Percentiles rank a stretch among this genome's conserved stretches.
Conservation (phyloP, 768 basidiomycete species). For the Boletus eberwhitei region DNA sequence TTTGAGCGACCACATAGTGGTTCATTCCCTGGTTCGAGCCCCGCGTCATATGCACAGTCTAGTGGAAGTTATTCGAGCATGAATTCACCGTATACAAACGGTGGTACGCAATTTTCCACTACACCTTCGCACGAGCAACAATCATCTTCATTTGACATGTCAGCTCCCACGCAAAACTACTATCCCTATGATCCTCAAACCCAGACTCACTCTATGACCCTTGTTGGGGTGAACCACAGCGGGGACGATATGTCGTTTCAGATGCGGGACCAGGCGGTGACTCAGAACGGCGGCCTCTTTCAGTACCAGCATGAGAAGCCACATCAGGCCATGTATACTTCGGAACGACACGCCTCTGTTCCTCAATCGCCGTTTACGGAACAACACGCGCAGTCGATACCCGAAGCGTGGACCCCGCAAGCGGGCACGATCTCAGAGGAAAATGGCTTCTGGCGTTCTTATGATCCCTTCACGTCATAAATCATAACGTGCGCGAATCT, state of each 20-base stretch:
- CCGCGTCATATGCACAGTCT: conserved; percentile 24
- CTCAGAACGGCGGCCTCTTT: conserved; percentile 19
- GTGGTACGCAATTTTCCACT: conserved; percentile 12
- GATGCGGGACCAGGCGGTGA: conserved; percentile 14
- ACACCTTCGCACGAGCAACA: conserved; percentile 23
- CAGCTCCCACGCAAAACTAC: conserved; percentile 16
- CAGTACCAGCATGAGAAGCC: conserved; percentile 24
- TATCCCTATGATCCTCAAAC: conserved; percentile 21
- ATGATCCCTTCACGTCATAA: conserved; percentile 24
- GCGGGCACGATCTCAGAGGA: conserved; percentile 13
- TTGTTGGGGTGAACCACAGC: conserved; percentile 15
- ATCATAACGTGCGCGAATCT: not conserved
- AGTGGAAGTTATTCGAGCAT: conserved; percentile 24
- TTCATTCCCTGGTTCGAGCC: conserved; percentile 20
- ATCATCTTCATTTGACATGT: conserved; percentile 20
- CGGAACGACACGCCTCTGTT: conserved; percentile 22
- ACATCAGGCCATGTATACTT: conserved; percentile 19
- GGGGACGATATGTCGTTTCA: conserved; percentile 17
- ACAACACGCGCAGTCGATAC: conserved; percentile 5
- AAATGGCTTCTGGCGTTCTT: conserved; percentile 24
- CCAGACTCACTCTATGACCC: conserved; percentile 17
- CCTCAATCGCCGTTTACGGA: conserved; percentile 21
- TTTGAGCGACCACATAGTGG: conserved; percentile 25
- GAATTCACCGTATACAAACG: conserved; percentile 25
- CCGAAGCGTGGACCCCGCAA: conserved; percentile 21